These are phyloP conservation scores for Boletus mariae DNA, from an alignment of 1,284 basidiomycete genomes.

Conservation along the genomic window DNA sequence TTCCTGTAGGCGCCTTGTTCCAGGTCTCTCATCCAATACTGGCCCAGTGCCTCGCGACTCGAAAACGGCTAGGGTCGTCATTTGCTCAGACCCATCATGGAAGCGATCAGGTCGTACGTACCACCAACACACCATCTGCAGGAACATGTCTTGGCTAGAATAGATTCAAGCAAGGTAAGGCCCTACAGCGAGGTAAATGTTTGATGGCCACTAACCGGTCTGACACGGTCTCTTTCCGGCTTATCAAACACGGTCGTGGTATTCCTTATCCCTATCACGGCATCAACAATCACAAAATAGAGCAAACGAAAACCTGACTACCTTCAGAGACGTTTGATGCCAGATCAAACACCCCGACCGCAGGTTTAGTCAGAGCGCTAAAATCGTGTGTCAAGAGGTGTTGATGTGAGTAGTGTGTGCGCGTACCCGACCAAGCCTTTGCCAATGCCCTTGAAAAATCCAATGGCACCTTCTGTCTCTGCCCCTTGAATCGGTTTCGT, in stretches of 20 bases:
- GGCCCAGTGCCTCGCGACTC: conserved; percentile 86
- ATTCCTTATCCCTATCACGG: conserved; percentile 74
- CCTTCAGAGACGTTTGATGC: conserved; percentile 96
- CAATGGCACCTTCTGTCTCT: conserved; percentile 88
- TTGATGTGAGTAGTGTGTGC: conserved; percentile 5
- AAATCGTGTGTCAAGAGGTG: conserved; percentile 16
- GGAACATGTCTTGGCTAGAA: conserved; percentile 81
- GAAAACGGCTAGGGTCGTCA: conserved; percentile 68
- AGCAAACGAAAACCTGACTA: conserved; percentile 15
- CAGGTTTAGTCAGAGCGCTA: conserved; percentile 93
- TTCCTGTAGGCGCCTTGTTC: conserved; percentile 82
- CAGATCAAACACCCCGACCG: conserved; percentile 94
- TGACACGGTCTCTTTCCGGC: conserved; percentile 83
- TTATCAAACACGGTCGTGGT: conserved; percentile 98
- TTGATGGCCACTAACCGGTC: conserved; percentile 53
- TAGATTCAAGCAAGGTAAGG: background rate
- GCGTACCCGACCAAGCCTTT: conserved; percentile 91
- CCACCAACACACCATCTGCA: conserved; percentile 80
- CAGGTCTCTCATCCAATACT: conserved; percentile 94
- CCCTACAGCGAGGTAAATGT: background rate
- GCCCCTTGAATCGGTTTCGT: conserved; percentile 97
- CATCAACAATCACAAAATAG: conserved; percentile 6
- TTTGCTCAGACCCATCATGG: conserved; percentile 4
- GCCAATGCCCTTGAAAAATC: conserved; percentile 97
- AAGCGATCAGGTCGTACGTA: conserved; percentile 38